Conservation (phyloP, 2,329 filamentous ascomycete genomes). For the Colletotrichum tabaci region DNA sequence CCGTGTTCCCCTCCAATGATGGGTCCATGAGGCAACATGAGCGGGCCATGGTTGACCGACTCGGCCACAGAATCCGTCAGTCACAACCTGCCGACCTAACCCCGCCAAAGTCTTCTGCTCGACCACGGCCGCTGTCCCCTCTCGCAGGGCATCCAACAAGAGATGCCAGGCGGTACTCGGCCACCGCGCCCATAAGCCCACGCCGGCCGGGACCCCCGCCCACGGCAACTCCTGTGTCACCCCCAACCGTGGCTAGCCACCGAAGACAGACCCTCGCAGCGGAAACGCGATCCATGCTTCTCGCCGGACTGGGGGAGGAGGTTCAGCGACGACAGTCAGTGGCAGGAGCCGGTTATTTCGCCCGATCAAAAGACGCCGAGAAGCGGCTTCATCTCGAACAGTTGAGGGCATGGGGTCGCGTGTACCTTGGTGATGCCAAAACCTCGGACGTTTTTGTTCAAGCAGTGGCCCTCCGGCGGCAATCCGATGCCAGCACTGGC, state of each 20-base stretch:
- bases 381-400: conserved; percentile 48
- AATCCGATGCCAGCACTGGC: conserved; percentile 47
- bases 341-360: conserved; percentile 33
- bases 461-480: conserved; percentile 57
- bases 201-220: conserved; percentile 32
- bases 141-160: conserved; percentile 28
- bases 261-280: conserved; percentile 49
- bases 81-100: conserved; percentile 38
- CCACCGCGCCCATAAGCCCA: conserved; percentile 29
- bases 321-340: conserved; percentile 48
- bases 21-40: conserved; percentile 54
- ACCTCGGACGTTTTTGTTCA: conserved; percentile 63
- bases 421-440: conserved; percentile 57
- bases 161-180: conserved; percentile 21
- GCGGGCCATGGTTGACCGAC: conserved; percentile 52
- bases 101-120: conserved; percentile 30
- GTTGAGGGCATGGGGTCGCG: conserved; percentile 58
- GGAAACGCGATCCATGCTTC: conserved; percentile 51
- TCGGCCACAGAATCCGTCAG: conserved; percentile 49
- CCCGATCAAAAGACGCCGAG: conserved; percentile 26
- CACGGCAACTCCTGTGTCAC: conserved; percentile 41
- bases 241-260: conserved; percentile 27
- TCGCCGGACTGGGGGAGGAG: conserved; percentile 46
- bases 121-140: conserved; percentile 38
- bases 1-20: conserved; percentile 54